Conservation (phyloP, 345 rosid species). For the Cardamine resedifolia region DNA sequence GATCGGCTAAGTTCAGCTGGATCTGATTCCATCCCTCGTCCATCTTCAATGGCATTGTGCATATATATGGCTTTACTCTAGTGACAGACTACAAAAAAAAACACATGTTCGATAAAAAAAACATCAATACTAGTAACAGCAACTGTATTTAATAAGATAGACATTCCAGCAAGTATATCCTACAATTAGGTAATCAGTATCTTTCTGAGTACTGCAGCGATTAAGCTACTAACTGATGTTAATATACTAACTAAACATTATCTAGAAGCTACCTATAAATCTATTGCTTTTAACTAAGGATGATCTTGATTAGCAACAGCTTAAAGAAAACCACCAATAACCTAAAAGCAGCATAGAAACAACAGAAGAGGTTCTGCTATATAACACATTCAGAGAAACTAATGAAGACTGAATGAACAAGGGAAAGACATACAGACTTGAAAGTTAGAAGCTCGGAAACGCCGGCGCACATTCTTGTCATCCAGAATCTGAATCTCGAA, state of each 20-base stretch:
- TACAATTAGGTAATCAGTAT: neutral
- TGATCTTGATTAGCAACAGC: neutral
- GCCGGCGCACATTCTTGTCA: constrained; percentile 94
- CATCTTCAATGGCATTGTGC: constrained; percentile 94
- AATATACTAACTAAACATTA: neutral
- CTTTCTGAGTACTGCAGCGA: neutral
- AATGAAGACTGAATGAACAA: constrained; percentile 2
- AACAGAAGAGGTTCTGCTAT: neutral
- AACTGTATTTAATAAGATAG: neutral
- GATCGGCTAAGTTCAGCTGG: constrained; percentile 86
- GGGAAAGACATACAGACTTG: constrained; percentile 86
- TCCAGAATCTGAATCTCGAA: constrained; percentile 97
- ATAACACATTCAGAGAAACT: neutral
- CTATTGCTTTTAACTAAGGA: neutral
- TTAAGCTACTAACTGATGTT: neutral
- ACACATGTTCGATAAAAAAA: neutral
- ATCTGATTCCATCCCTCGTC: constrained; percentile 98
- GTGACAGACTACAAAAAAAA: constrained; percentile 61
- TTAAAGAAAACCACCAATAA: neutral
- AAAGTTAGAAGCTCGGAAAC: constrained; percentile 97
- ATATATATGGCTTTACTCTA: constrained; percentile 90
- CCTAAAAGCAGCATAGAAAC: constrained; percentile 3
- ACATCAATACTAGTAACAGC: constrained; percentile 12
- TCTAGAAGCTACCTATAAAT: neutral
- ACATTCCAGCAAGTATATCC: neutral